A percentile compares a stretch with the other conserved stretches of the same genome.
phyloP scores from a whole-genome alignment of 2,329 filamentous ascomycete species.

The Verticillium zaregamsianum region DNA sequence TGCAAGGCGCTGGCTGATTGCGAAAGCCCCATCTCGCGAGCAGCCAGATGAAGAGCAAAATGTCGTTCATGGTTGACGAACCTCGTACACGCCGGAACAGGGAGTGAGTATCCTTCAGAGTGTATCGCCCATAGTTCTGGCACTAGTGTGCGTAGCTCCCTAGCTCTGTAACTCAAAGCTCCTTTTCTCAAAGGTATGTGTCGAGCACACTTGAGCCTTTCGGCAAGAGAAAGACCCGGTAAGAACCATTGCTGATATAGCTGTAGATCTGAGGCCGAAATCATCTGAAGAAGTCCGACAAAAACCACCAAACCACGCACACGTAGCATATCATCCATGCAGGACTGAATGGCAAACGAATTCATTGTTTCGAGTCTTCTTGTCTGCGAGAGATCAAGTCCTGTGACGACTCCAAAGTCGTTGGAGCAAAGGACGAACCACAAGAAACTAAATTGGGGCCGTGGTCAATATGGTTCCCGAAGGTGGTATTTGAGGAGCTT shows the following conservation, averaged over 20 bases:
- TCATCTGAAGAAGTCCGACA: neutral
- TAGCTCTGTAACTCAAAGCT: neutral
- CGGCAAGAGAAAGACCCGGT: neutral
- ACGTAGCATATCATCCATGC: no score
- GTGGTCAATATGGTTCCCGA: no score
- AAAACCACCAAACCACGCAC: no score
- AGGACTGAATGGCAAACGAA: no score
- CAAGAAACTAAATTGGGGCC: no score
- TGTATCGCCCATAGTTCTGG: neutral
- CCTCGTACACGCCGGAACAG: neutral
- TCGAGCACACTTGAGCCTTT: neutral
- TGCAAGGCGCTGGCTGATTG: neutral
- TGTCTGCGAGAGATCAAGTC: no score
- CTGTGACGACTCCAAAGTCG: no score
- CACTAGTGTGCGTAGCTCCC: neutral
- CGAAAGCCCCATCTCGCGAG: neutral
- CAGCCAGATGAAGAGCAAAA: neutral
- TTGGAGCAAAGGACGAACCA: no score
- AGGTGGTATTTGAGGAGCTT: no score
- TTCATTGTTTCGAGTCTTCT: no score
- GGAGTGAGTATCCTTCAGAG: neutral
- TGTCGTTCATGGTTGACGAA: neutral
- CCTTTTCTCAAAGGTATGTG: neutral
- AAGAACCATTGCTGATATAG: neutral
- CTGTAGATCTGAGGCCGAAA: neutral